Percentiles rank a stretch among this genome's conserved stretches.
Conservation (phyloP, 2,329 filamentous ascomycete species). For the Emergomyces pasteurianus region DNA sequence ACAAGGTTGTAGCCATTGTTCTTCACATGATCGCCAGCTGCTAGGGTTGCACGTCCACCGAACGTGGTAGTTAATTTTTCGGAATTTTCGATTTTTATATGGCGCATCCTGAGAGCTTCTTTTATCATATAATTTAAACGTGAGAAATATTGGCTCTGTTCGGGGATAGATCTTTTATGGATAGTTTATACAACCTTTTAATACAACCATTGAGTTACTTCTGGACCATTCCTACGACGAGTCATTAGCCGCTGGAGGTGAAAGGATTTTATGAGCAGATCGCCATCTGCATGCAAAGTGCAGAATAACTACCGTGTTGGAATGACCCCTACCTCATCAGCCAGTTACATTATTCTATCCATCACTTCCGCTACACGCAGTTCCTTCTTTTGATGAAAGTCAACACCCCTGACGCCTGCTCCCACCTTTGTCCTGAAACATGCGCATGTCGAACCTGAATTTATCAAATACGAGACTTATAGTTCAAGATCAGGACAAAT, state of each 20-base stretch:
- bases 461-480: not conserved
- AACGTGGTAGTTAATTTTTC: not conserved
- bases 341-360: not conserved
- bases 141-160: not conserved
- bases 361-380: not conserved
- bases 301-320: not conserved
- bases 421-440: not conserved
- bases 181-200: not conserved
- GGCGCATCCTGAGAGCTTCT: too few relatives aligned
- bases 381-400: not conserved
- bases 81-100: not conserved
- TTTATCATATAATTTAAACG: too few relatives aligned
- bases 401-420: not conserved
- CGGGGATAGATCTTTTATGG: not conserved
- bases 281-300: not conserved
- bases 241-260: not conserved
- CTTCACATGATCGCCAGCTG: not conserved
- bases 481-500: not conserved
- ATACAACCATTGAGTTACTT: not conserved
- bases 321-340: not conserved
- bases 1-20: not conserved
- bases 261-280: not conserved
- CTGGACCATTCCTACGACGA: too few relatives aligned
- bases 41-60: not conserved
- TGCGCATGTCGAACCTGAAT: not conserved